Evolutionary conservation across 2,329 filamentous ascomycete species (phyloP).

Genomic region (Penicillium brasilianum): DNA sequence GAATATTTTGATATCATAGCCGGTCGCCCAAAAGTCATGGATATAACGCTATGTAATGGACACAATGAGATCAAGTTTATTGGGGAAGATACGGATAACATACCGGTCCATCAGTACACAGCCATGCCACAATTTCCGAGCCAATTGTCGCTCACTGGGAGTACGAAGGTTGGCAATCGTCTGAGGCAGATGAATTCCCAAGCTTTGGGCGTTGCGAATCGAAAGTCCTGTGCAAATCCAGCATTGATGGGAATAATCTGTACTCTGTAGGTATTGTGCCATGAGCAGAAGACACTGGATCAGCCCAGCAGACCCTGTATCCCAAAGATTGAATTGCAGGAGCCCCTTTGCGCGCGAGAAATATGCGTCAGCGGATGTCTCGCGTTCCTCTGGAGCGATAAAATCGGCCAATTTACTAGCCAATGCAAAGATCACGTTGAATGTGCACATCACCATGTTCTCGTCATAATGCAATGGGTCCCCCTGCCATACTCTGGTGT

Average conservation of each 20-base stretch:
- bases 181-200: slow-evolving; percentile 53
- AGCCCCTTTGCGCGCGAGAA: slow-evolving; percentile 52
- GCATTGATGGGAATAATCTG: slow-evolving; percentile 54
- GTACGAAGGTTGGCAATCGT: slow-evolving; percentile 37
- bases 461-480: slow-evolving; percentile 46
- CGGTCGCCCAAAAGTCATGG: slow-evolving; percentile 46
- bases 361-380: slow-evolving; percentile 49
- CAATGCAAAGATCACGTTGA: slow-evolving; percentile 56
- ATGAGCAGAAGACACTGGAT: slow-evolving; percentile 56
- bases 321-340: slow-evolving; percentile 51
- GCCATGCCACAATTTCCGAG: slow-evolving; percentile 43
- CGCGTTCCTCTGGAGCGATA: slow-evolving; percentile 46
- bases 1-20: slow-evolving; percentile 42
- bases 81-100: not conserved
- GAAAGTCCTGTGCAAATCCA: slow-evolving; percentile 57
- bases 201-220: slow-evolving; percentile 54
- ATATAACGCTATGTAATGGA: slow-evolving; percentile 35
- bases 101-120: slow-evolving; percentile 47
- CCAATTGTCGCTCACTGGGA: slow-evolving; percentile 37
- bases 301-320: slow-evolving; percentile 50
- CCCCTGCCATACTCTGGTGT: slow-evolving; percentile 50
- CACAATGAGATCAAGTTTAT: not conserved
- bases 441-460: slow-evolving; percentile 50
- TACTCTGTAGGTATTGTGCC: slow-evolving; percentile 57
- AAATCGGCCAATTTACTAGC: slow-evolving; percentile 53